These are phyloP conservation scores for Acrocalymma vagum DNA, from an alignment of 2,329 filamentous ascomycete genomes.

Conservation along the genomic window DNA sequence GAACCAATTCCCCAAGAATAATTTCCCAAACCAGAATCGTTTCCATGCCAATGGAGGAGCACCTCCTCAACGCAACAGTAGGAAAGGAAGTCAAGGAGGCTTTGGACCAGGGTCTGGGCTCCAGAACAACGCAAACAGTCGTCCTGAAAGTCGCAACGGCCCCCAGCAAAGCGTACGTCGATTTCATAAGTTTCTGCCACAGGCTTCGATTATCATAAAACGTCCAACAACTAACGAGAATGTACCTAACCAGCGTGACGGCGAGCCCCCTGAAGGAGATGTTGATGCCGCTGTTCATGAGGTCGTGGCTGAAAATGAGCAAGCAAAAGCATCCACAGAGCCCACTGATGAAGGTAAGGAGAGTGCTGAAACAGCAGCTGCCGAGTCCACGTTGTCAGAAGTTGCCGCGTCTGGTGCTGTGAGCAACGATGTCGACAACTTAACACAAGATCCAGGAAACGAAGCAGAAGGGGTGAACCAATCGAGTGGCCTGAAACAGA, in stretches of 20 bases:
- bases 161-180: constrained; percentile 44
- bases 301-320: constrained; percentile 39
- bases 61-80: constrained; percentile 48
- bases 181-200: constrained; percentile 27
- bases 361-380: constrained; percentile 10
- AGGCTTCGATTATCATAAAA: constrained; percentile 13
- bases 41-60: constrained; percentile 76
- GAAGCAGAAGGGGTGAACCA: constrained; percentile 20
- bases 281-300: constrained; percentile 42
- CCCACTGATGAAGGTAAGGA: constrained; percentile 41
- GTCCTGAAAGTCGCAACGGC: constrained; percentile 40
- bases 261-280: constrained; percentile 37
- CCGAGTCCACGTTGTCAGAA: constrained; percentile 16
- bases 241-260: constrained; percentile 36
- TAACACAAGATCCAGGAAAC: constrained; percentile 28
- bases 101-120: constrained; percentile 33
- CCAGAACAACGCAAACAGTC: constrained; percentile 31
- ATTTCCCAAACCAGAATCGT: constrained; percentile 76
- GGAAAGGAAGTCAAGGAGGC: constrained; percentile 51
- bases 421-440: constrained; percentile 15
- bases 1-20: constrained; percentile 68
- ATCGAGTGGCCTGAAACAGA: constrained; percentile 35
- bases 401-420: constrained; percentile 12
- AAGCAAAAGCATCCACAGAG: constrained; percentile 29
- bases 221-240: constrained; percentile 36